phyloP scores from a whole-genome alignment of 306 rosid species.

The Vicia faba region DNA sequence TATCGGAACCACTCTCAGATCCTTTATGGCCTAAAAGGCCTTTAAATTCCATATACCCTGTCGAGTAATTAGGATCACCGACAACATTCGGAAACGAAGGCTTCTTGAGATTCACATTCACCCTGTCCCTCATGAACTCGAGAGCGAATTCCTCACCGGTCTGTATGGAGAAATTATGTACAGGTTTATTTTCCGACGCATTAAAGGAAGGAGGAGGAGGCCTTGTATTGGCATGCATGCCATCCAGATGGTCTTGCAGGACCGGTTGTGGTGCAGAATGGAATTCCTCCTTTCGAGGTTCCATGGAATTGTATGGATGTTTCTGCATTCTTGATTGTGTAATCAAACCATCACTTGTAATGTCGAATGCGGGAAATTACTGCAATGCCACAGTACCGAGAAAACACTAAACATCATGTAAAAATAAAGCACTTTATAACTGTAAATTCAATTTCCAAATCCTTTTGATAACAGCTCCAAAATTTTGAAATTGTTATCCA shows the following conservation, averaged over 20 bases:
- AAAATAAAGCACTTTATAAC: no score
- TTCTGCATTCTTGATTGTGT: conserved; percentile 55
- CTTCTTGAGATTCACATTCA: conserved; percentile 61
- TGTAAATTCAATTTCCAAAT: conserved; percentile 32
- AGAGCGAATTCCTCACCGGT: conserved; percentile 91
- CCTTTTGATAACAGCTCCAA: conserved; percentile 14
- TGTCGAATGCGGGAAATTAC: conserved; percentile 32
- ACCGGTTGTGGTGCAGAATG: conserved; percentile 56
- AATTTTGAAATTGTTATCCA: conserved; percentile 18
- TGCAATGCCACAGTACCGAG: conserved; percentile 24
- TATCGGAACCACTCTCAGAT: conserved; percentile 67
- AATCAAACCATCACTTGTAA: conserved; percentile 42
- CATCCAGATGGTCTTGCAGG: conserved; percentile 61
- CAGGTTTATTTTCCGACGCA: conserved; percentile 63
- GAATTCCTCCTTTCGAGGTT: conserved; percentile 65
- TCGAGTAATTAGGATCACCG: conserved; percentile 56
- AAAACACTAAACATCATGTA: conserved; percentile 18
- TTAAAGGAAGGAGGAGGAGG: conserved; percentile 62
- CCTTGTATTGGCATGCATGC: conserved; percentile 54
- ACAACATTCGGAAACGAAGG: conserved; percentile 59
- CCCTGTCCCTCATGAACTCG: conserved; percentile 92
- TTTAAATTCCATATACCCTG: conserved; percentile 62
- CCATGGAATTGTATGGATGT: conserved; percentile 51
- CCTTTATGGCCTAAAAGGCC: conserved; percentile 59
- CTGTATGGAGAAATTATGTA: conserved; percentile 79